phyloP scores from a whole-genome alignment of 148 eudicot genomes.

The Polygonum aviculare region DNA sequence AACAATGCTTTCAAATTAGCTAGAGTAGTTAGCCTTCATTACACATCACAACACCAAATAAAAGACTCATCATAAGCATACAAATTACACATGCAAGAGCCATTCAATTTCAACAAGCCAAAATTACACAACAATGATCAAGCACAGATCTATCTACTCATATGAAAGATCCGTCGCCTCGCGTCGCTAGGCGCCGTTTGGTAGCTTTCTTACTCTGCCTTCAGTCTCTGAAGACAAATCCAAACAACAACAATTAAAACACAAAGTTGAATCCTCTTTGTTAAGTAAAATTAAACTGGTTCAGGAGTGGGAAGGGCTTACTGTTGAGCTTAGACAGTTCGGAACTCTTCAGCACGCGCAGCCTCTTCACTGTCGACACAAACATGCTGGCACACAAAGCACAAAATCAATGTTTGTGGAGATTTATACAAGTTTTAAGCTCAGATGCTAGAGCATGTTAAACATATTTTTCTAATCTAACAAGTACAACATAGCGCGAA shows the following conservation, averaged over 20 bases:
- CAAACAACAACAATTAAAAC: not conserved
- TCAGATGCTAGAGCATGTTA: not conserved
- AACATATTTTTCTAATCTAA: not conserved
- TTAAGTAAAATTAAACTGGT: not conserved
- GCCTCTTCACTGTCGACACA: constrained; percentile 80
- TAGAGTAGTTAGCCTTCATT: constrained; percentile 3
- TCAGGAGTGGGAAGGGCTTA: constrained; percentile 25
- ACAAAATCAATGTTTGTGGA: not conserved
- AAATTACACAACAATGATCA: not conserved
- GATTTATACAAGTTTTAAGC: no score
- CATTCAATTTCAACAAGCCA: not conserved
- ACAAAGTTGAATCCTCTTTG: not conserved
- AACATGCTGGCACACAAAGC: constrained; percentile 59
- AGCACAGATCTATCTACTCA: constrained; percentile 6
- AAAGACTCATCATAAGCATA: not conserved
- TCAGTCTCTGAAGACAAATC: not conserved
- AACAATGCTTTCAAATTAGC: constrained; percentile 1
- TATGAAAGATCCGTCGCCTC: not conserved
- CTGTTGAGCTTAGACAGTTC: constrained; percentile 54
- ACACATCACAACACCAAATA: not conserved
- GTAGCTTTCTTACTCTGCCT: constrained; percentile 1
- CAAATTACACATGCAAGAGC: not conserved
- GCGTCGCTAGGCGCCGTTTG: not conserved
- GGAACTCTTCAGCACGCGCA: constrained; percentile 78
- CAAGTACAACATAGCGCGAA: not conserved